Percentiles rank a stretch among this genome's conserved stretches.
These are phyloP conservation scores for Chlorella sp. DNA, from an alignment of 139 green algal genomes.

Conservation along the genomic window DNA sequence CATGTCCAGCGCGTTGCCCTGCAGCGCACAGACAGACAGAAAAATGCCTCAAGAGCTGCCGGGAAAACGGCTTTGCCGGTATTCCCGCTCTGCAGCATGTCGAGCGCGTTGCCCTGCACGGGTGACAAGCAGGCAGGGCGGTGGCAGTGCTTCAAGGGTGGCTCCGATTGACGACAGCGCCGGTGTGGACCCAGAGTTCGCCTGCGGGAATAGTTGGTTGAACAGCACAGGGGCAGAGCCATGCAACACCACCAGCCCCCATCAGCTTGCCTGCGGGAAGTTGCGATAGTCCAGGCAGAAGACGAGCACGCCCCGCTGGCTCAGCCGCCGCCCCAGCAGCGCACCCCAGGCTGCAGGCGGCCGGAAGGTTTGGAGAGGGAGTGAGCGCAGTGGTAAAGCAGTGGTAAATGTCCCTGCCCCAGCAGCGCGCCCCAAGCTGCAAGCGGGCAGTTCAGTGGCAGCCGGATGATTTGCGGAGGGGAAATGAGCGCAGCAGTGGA, in stretches of 20 bases:
- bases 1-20: conserved; percentile 88
- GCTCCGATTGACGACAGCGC: no score
- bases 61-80: not conserved
- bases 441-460: no score
- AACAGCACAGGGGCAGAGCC: not conserved
- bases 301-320: conserved; percentile 84
- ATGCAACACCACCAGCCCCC: not conserved
- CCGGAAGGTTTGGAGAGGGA: no score
- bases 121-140: not conserved
- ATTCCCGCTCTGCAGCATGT: not conserved
- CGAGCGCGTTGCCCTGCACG: not conserved
- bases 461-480: no score
- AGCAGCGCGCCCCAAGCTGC: no score
- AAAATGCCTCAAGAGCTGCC: not conserved
- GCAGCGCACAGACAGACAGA: conserved; percentile 16
- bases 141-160: no score
- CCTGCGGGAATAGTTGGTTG: no score
- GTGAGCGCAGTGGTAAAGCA: no score
- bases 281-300: conserved; percentile 96
- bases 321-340: conserved; percentile 82
- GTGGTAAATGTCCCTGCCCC: no score
- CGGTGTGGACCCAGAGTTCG: no score
- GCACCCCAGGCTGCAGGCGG: conserved; percentile 82
- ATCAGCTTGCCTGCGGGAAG: conserved; percentile 57
- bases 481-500: no score